phyloP scores from a whole-genome alignment of 2,329 filamentous ascomycete species.

The Pseudopyricularia javanii region DNA sequence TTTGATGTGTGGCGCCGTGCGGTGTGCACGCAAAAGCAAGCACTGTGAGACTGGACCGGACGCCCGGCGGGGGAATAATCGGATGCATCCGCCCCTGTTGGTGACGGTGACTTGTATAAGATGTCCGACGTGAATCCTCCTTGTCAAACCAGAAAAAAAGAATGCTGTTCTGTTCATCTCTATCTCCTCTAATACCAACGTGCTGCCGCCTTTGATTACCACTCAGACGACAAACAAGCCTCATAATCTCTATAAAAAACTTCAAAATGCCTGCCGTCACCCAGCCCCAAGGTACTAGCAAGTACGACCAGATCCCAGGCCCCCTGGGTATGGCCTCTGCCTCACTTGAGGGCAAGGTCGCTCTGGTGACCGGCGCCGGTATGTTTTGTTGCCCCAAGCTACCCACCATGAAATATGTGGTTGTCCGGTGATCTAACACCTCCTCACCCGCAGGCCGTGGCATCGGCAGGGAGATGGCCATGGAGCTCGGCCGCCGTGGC shows the following conservation, averaged over 20 bases:
- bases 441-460: conserved; percentile 31
- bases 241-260: too few relatives aligned
- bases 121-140: background rate
- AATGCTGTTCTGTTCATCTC: background rate
- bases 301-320: conserved; percentile 18
- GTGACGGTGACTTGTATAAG: too few relatives aligned
- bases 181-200: background rate
- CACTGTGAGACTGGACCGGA: background rate
- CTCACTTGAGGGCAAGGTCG: conserved; percentile 13
- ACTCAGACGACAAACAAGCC: background rate
- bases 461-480: conserved; percentile 49
- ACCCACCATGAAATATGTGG: background rate
- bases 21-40: background rate
- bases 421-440: background rate
- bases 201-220: background rate
- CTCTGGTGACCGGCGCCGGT: conserved; percentile 16
- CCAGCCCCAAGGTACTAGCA: conserved; percentile 9
- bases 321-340: conserved; percentile 16
- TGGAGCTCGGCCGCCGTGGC: conserved; percentile 19
- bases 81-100: background rate
- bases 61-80: conserved; percentile 1
- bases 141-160: background rate
- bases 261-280: conserved; percentile 12
- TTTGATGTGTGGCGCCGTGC: background rate
- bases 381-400: background rate